Percentiles rank a stretch among this genome's conserved stretches.
These are phyloP conservation scores for Nannochloropsis salina DNA, from an alignment of 108 stramenopile species.

Conservation along the genomic window DNA sequence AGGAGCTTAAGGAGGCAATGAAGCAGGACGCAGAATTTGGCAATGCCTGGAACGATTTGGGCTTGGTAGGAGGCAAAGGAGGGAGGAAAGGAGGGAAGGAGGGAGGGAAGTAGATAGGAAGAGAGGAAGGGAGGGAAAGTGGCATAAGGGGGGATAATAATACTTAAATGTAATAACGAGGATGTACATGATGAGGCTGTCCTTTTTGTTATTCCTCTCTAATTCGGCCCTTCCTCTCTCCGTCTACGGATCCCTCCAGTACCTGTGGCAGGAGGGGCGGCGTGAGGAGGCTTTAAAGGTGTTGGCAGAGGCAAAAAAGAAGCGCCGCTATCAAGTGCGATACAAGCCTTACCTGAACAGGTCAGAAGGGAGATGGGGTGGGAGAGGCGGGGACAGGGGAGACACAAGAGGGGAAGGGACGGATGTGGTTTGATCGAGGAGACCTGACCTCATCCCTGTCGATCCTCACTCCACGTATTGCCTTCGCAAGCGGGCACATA, in stretches of 20 bases:
- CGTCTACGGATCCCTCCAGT: background rate
- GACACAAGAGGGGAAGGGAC: background rate
- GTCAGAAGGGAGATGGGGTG: background rate
- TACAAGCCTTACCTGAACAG: background rate
- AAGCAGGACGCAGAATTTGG: background rate
- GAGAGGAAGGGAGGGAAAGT: background rate
- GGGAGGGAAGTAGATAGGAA: background rate
- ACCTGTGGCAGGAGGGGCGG: background rate
- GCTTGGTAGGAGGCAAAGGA: background rate
- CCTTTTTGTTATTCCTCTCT: too few species aligned
- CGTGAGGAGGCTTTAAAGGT: background rate
- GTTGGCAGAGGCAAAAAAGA: background rate
- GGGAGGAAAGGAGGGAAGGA: background rate
- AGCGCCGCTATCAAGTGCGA: background rate
- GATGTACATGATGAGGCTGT: too few species aligned
- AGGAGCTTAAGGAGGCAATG: background rate
- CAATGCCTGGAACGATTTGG: conserved; percentile 4
- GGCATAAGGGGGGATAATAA: background rate
- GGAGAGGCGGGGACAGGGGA: background rate
- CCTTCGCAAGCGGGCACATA: background rate
- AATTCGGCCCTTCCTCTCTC: background rate
- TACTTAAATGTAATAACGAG: too few species aligned
- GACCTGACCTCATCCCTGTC: too few species aligned
- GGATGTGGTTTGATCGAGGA: background rate
- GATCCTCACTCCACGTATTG: background rate